Evolutionary conservation across 2,329 filamentous ascomycete genomes (phyloP).

Genomic region (Alternaria postmessia): DNA sequence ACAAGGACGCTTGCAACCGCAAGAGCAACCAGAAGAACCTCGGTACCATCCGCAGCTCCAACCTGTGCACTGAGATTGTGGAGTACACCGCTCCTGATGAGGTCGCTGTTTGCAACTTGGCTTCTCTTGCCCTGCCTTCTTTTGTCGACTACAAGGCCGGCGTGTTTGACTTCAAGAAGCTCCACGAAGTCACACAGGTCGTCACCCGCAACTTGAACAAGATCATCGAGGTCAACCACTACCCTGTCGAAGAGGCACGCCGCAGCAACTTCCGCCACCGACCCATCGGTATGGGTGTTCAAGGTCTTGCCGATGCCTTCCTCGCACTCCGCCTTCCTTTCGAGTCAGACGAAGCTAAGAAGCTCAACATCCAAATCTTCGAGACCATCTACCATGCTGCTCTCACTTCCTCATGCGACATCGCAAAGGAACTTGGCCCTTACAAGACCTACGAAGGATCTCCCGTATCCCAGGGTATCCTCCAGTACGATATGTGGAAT

Average conservation of each 20-base stretch:
- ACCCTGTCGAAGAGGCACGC: slow-evolving; percentile 91
- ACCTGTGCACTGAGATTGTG: slow-evolving; percentile 97
- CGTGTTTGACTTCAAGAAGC: slow-evolving; percentile 93
- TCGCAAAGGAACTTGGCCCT: slow-evolving; percentile 82
- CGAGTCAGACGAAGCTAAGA: slow-evolving; percentile 90
- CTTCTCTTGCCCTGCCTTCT: slow-evolving; percentile 88
- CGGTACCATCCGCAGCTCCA: slow-evolving; percentile 97
- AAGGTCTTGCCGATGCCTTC: slow-evolving; percentile 98
- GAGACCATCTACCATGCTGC: slow-evolving; percentile 99
- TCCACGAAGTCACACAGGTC: slow-evolving; percentile 92
- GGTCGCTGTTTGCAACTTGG: slow-evolving; percentile 98
- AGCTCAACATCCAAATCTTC: slow-evolving; percentile 98
- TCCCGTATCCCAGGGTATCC: slow-evolving; percentile 90
- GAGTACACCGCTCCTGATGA: slow-evolving; percentile 98
- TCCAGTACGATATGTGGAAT: slow-evolving; percentile 99
- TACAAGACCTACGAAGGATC: slow-evolving; percentile 94
- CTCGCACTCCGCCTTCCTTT: slow-evolving; percentile 95
- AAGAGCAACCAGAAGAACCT: slow-evolving; percentile 99
- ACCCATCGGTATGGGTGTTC: slow-evolving; percentile 94
- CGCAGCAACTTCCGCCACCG: slow-evolving; percentile 98
- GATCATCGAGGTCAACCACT: slow-evolving; percentile 98
- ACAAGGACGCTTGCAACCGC: slow-evolving; percentile 97
- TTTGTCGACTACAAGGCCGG: slow-evolving; percentile 88
- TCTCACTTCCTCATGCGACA: slow-evolving; percentile 84
- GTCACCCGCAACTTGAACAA: slow-evolving; percentile 96